Evolutionary conservation across 306 rosid genomes (phyloP), one percentile per base, ranked within the genome.

Genomic region (Corylus americana): DNA sequence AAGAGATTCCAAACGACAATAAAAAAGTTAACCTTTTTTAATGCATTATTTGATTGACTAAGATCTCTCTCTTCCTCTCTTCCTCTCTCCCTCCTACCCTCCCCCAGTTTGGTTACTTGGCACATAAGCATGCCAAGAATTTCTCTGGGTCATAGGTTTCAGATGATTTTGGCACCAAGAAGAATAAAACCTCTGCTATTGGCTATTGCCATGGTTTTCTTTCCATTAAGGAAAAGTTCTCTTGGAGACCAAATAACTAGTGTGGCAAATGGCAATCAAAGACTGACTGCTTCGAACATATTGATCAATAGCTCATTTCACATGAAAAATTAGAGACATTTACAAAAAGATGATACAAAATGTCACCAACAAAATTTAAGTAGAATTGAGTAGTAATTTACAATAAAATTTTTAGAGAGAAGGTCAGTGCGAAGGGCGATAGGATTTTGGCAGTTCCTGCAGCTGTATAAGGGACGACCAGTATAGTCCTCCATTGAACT

Each of bases 391-490:
- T 35, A 5, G 11, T 3, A 9, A 42, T 7, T 42, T 71, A 50
- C 75, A 12, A 1, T 0, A 29, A 0, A 50, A 13, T 6, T 2
- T 29, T 71, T 71, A 29, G 75, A 71, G 14, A 71, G 75, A 29
- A 71, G 75, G 75, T 71, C 75, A 50, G 61, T 71, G 39, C 59
- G 59, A 29, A 47, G 37, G 22, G 61, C 61, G 5, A 71, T 2
- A 6, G 63, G 76, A 53, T 27, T 73, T 73, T 53, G 63, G 47
- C 76, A 73, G 35, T 49, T 73, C 63, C 76, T 53, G 63, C 76
- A 53, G 63, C 13, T 53, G 9, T 1, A 73, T 0, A 53, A 31
- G 20, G 63, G 45, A 3, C 7, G 58, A 53, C 22, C 17, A 31
- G 14, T 13, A 14, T 25, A 17, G n/a, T 10, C 48, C 44, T 44